phyloP scores from a whole-genome alignment of 345 rosid species.

The Euphorbia pulcherrima region DNA sequence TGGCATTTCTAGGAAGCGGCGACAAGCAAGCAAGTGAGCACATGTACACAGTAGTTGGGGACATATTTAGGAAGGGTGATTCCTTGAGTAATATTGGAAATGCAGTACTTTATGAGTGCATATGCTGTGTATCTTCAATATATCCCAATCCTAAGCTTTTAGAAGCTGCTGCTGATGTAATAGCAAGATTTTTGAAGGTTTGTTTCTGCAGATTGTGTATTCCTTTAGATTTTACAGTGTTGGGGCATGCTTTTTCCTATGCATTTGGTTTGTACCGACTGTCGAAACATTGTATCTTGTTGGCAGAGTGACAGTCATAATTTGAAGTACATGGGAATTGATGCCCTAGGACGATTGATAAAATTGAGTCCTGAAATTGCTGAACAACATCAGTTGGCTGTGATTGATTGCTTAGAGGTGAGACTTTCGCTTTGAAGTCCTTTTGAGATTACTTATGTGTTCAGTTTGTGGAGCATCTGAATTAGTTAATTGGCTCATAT shows the following conservation, averaged over 20 bases:
- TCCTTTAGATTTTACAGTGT: constrained; percentile 8
- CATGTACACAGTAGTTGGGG: constrained; percentile 91
- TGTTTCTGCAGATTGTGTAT: constrained; percentile 15
- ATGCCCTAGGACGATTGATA: constrained; percentile 87
- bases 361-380: constrained; percentile 88
- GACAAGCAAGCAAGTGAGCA: constrained; percentile 92
- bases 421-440: constrained; percentile 27
- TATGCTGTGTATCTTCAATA: constrained; percentile 86
- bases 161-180: constrained; percentile 84
- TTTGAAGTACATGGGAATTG: constrained; percentile 93
- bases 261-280: constrained; percentile 7
- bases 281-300: constrained; percentile 17
- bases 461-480: not conserved
- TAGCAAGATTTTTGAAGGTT: constrained; percentile 91
- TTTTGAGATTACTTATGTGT: not conserved
- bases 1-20: constrained; percentile 90
- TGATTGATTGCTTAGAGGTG: constrained; percentile 98
- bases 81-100: constrained; percentile 86
- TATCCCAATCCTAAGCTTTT: constrained; percentile 75
- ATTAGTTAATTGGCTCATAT: not conserved
- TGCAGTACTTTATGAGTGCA: constrained; percentile 82
- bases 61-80: constrained; percentile 84
- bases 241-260: not conserved
- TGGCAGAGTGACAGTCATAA: constrained; percentile 95
- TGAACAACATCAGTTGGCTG: constrained; percentile 97